Evolutionary conservation across 2,329 filamentous ascomycete species (phyloP).

Genomic region (Cladosporium austrohemisphaericum): DNA sequence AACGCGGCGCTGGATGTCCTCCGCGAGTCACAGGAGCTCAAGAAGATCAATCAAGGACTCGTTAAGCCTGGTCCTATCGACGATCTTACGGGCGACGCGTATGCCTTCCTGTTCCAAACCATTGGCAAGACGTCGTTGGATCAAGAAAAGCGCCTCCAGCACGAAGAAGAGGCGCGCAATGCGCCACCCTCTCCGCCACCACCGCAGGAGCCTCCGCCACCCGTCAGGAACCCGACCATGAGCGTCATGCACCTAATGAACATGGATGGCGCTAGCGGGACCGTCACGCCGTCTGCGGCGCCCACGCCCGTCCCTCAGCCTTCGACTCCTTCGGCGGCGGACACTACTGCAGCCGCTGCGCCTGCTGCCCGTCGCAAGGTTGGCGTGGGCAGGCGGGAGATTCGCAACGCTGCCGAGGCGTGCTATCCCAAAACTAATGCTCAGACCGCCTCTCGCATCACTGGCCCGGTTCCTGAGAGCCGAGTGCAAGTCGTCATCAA

Average conservation of each 20-base stretch:
- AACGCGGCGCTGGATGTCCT: slow-evolving; percentile 58
- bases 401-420: slow-evolving; percentile 57
- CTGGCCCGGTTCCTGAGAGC: slow-evolving; percentile 10
- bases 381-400: slow-evolving; percentile 57
- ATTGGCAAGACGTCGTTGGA: slow-evolving; percentile 59
- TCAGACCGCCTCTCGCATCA: slow-evolving; percentile 16
- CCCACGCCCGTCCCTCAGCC: slow-evolving; percentile 20
- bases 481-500: slow-evolving; percentile 30
- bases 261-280: slow-evolving; percentile 28
- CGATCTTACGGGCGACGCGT: slow-evolving; percentile 89
- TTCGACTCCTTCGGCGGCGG: slow-evolving; percentile 9
- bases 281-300: slow-evolving; percentile 6
- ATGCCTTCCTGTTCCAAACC: slow-evolving; percentile 70
- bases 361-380: slow-evolving; percentile 44
- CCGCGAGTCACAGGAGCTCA: slow-evolving; percentile 64
- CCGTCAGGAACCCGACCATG: slow-evolving; percentile 30
- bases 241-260: slow-evolving; percentile 34
- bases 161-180: slow-evolving; percentile 26
- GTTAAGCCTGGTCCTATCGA: slow-evolving; percentile 86
- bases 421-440: slow-evolving; percentile 41
- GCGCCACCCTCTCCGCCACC: slow-evolving; percentile 17
- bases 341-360: slow-evolving; percentile 14
- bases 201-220: slow-evolving; percentile 18
- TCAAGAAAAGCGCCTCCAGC: slow-evolving; percentile 30
- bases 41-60: slow-evolving; percentile 77